A percentile compares a stretch with the other conserved stretches of the same genome.
phyloP scores from a whole-genome alignment of 495 filamentous ascomycete species.

The Thozetella sp. region DNA sequence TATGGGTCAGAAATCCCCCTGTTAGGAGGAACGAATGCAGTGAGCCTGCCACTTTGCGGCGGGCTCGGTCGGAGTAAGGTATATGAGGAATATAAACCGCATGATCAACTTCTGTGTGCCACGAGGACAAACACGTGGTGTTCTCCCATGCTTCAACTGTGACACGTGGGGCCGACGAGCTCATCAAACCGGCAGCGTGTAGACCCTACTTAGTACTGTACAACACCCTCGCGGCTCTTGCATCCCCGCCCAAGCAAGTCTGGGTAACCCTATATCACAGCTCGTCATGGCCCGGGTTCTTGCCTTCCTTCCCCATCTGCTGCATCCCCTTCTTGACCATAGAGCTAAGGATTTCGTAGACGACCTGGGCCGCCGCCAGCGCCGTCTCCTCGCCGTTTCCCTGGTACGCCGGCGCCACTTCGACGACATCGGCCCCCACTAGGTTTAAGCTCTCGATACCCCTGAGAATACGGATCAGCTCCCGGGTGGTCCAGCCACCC shows the following conservation, averaged over 20 bases:
- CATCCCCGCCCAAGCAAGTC: too few species aligned
- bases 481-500: conserved; percentile 74
- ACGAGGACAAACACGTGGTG: neutral
- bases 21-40: too few species aligned
- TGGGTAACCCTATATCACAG: conserved; percentile 22
- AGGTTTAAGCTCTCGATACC: conserved; percentile 71
- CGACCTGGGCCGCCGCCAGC: conserved; percentile 79
- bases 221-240: too few species aligned
- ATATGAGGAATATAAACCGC: neutral
- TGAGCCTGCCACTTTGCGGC: too few species aligned
- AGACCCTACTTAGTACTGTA: too few species aligned
- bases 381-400: conserved; percentile 82
- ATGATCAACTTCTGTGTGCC: neutral
- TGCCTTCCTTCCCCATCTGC: conserved; percentile 28
- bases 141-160: neutral
- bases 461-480: conserved; percentile 69
- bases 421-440: conserved; percentile 79
- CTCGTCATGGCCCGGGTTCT: conserved; percentile 27
- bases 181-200: too few species aligned
- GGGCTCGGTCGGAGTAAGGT: too few species aligned
- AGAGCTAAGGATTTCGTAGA: conserved; percentile 79
- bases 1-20: too few species aligned
- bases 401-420: conserved; percentile 87
- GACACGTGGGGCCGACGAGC: conserved; percentile 1
- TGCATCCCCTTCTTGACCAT: conserved; percentile 65